phyloP scores from a whole-genome alignment of 345 rosid genomes.

The Punica granatum region DNA sequence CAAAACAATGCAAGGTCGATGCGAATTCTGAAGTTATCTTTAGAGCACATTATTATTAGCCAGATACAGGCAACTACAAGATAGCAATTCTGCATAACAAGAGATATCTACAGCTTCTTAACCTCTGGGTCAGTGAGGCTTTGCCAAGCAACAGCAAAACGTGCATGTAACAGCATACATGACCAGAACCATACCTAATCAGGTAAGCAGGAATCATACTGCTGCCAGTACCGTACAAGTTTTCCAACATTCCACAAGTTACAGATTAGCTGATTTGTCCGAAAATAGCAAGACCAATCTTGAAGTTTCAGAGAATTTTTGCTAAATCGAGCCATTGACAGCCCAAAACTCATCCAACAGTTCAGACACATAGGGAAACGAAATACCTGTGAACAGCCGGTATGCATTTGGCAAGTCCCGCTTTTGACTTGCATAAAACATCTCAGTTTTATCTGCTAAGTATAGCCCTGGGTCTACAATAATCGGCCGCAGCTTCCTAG shows the following conservation, averaged over 20 bases:
- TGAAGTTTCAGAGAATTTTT: background rate
- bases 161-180: background rate
- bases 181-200: background rate
- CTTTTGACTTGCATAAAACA: constrained; percentile 79
- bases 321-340: background rate
- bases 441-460: constrained; percentile 52
- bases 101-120: background rate
- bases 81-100: background rate
- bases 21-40: background rate
- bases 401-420: constrained; percentile 74
- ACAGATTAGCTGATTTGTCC: no score
- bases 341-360: background rate
- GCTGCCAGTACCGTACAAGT: no score
- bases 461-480: constrained; percentile 97
- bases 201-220: background rate
- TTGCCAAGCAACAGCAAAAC: background rate
- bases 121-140: background rate
- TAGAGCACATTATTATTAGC: background rate
- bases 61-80: background rate
- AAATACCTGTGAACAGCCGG: constrained; percentile 66
- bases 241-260: no score
- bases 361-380: background rate
- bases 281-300: background rate
- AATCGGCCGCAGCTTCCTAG: constrained; percentile 69
- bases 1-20: background rate